Percentiles rank a stretch among this genome's conserved stretches.
phyloP scores from a whole-genome alignment of 2,329 filamentous ascomycete genomes.

The Aspergillus pseudoviridinutans region DNA sequence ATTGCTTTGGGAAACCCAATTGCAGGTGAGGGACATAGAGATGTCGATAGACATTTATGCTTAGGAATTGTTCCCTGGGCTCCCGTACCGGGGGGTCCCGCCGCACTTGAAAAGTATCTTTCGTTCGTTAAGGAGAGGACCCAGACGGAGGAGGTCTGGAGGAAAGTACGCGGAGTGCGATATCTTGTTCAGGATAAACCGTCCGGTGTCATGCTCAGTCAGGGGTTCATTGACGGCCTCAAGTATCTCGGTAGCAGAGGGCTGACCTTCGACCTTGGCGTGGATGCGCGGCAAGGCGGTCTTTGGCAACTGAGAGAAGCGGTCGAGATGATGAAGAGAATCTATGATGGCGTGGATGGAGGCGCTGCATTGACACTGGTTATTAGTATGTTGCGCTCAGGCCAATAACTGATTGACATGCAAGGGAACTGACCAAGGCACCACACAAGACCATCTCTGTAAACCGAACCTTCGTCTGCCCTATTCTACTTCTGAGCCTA shows the following conservation, averaged over 20 bases:
- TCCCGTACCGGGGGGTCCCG: conserved; percentile 65
- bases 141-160: conserved; percentile 60
- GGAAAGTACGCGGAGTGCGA: conserved; percentile 70
- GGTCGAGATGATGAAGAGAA: conserved; percentile 64
- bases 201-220: conserved; percentile 59
- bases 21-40: conserved; percentile 56
- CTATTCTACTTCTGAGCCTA: conserved; percentile 44
- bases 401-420: neutral
- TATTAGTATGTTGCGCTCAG: conserved; percentile 49
- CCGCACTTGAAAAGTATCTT: conserved; percentile 63
- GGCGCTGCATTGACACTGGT: conserved; percentile 61
- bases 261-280: conserved; percentile 75
- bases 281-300: conserved; percentile 76
- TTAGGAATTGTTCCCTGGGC: conserved; percentile 79
- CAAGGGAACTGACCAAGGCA: conserved; percentile 2
- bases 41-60: conserved; percentile 53
- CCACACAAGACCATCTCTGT: conserved; percentile 71
- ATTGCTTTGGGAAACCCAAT: conserved; percentile 60
- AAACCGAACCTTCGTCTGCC: conserved; percentile 70
- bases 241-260: conserved; percentile 61
- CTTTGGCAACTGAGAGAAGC: conserved; percentile 69
- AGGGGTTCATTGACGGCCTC: conserved; percentile 62
- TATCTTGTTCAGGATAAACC: conserved; percentile 79
- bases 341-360: conserved; percentile 55
- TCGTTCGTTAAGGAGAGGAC: conserved; percentile 50